Evolutionary conservation across 192 early-diverging fungal genomes (phyloP), one percentile per base, ranked within the genome.

Genomic region (Dissophora ornata): DNA sequence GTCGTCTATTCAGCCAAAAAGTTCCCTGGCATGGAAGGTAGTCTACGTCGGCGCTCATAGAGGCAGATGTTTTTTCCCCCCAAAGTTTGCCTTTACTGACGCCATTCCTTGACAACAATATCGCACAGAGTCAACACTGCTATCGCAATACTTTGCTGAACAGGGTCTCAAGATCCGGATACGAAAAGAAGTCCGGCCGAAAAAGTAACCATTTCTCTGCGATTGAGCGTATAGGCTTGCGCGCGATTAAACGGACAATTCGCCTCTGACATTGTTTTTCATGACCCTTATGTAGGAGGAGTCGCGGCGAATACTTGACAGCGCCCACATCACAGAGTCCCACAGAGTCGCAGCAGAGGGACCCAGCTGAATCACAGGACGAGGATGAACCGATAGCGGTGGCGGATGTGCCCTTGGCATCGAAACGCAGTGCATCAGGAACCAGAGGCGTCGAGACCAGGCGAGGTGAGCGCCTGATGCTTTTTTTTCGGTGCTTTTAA

Each of bases 91-190:
- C 15, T 45, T 5, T 45, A 45, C 18, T n/a, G 4, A 45, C 44
- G 44, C 44, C 4, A 5, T 16, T 4, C 18, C 15, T 38, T 49
- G 19, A 6, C 6, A 46, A 11, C 3, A 1, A 32, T 57, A 26
- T 3, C 2, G 7, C 12, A 45, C 44, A 83, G 95, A 96, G 73
- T 95, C 94, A 4, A 98, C 96, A 2, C 86, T 84, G 60, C 74
- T 98, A 22, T 94, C 95, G 15, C 87, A 93, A 69, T 89, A 91
- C 8, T 97, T 98, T 89, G 97, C 97, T 12, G 95, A 98, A 62
- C 97, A 98, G 77, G 97, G 97, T 0, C 82, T 98, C 18, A 97
- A 97, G 78, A 95, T 98, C 56, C 86, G 95, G 46, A 95, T 98
- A 58, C 84, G 95, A 40, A 98, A 97, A 65, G 97, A 98, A 81